Conservation (phyloP, 805 yeast genomes). For the Metschnikowia rubicola region DNA sequence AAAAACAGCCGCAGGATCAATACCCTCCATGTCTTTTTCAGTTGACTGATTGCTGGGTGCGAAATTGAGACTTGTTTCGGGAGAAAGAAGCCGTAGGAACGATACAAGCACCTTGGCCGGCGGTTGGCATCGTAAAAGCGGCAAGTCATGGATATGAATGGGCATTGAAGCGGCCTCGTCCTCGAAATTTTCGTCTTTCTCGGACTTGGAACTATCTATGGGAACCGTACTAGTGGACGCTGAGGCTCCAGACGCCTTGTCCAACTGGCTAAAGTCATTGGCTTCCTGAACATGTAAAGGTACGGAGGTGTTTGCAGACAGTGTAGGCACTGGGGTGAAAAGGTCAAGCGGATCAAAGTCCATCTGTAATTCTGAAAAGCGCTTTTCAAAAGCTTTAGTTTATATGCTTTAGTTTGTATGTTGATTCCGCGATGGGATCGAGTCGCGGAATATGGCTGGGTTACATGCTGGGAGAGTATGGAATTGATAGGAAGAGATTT, state of each 20-base stretch:
- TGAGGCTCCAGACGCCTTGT: no score
- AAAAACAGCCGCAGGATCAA: slow-evolving; percentile 23
- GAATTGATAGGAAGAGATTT: no score
- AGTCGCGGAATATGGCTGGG: no score
- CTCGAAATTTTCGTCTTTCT: neutral
- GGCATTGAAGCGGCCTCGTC: slow-evolving; percentile 26
- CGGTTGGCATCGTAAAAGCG: slow-evolving; percentile 45
- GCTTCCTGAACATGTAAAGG: no score
- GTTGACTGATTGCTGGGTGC: slow-evolving; percentile 14
- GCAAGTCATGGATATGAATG: slow-evolving; percentile 58
- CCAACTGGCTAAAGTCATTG: no score
- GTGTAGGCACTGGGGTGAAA: slow-evolving; percentile 27
- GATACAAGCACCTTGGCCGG: slow-evolving; percentile 43
- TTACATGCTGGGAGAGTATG: no score
- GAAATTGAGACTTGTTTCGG: slow-evolving; percentile 52
- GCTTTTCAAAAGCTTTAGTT: neutral
- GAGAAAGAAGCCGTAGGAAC: slow-evolving; percentile 47
- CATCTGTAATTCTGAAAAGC: slow-evolving; percentile 19
- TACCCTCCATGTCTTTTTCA: slow-evolving; percentile 1
- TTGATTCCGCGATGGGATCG: no score
- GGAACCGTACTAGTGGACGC: neutral
- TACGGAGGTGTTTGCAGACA: neutral
- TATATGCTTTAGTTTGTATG: neutral
- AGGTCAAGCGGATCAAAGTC: slow-evolving; percentile 42
- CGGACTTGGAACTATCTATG: neutral